phyloP scores from a whole-genome alignment of 179 eudicot species.

The Camellia oleifera region DNA sequence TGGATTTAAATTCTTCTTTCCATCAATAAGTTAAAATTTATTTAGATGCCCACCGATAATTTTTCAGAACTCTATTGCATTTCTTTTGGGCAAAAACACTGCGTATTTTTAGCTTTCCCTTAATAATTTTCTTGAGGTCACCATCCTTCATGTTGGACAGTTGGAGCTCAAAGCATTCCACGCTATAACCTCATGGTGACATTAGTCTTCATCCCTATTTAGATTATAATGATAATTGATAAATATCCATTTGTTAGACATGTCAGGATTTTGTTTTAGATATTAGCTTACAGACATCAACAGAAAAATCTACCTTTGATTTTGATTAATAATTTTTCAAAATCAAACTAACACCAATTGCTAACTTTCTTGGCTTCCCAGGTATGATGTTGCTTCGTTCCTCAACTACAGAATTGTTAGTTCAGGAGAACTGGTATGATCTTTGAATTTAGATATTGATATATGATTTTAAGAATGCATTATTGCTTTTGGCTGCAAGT shows the following conservation, averaged over 20 bases:
- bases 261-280: background rate
- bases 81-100: background rate
- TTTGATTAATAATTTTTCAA: background rate
- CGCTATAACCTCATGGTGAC: background rate
- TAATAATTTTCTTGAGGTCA: background rate
- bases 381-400: conserved; percentile 84
- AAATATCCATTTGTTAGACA: conserved; percentile 2
- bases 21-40: no score
- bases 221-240: background rate
- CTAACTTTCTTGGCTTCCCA: conserved; percentile 30
- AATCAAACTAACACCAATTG: background rate
- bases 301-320: background rate
- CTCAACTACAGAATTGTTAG: conserved; percentile 54
- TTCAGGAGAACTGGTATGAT: conserved; percentile 76
- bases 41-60: no score
- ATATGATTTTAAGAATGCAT: conserved; percentile 7
- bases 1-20: no score
- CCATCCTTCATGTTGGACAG: background rate
- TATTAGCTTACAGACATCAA: background rate
- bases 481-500: background rate
- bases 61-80: no score
- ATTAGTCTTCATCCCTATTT: background rate
- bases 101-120: no score
- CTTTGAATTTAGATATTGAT: conserved; percentile 10
- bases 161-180: background rate